phyloP scores from a whole-genome alignment of 1,139 yeast species.

The Saccharomycopsis phalli region DNA sequence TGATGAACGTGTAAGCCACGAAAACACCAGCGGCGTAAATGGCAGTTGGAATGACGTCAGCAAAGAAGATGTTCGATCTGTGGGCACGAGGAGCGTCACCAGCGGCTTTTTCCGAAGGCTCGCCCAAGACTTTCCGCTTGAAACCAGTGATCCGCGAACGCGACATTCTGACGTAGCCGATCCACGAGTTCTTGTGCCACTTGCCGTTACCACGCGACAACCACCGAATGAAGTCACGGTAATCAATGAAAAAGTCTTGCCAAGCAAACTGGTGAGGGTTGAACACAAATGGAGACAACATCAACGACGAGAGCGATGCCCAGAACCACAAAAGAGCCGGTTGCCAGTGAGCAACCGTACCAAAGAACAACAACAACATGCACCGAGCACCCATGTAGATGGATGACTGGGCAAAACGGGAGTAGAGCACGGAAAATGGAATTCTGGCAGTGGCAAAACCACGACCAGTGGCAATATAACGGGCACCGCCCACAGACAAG shows the following conservation, averaged over 20 bases:
- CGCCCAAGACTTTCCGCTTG: conserved; percentile 85
- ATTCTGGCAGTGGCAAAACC: conserved; percentile 98
- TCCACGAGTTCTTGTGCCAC: conserved; percentile 99
- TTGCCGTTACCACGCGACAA: conserved; percentile 96
- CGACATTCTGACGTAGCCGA: conserved; percentile 90
- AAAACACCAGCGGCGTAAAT: conserved; percentile 86
- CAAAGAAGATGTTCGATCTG: conserved; percentile 74
- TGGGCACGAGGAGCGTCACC: conserved; percentile 96
- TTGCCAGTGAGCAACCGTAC: conserved; percentile 94
- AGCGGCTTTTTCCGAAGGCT: conserved; percentile 84
- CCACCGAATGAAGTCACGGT: conserved; percentile 98
- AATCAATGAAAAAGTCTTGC: conserved; percentile 98
- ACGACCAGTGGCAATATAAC: conserved; percentile 98
- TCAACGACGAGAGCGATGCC: conserved; percentile 86
- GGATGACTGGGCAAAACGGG: conserved; percentile 95
- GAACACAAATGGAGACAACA: conserved; percentile 89
- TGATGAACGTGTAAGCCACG: conserved; percentile 85
- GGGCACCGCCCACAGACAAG: conserved; percentile 97
- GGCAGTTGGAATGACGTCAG: conserved; percentile 79
- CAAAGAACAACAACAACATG: conserved; percentile 79
- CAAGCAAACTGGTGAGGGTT: conserved; percentile 99
- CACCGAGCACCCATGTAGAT: conserved; percentile 95
- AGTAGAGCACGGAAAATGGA: conserved; percentile 89
- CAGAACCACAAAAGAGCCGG: conserved; percentile 97
- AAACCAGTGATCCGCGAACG: conserved; percentile 98